Conservation (phyloP, 2,329 filamentous ascomycete genomes). For the Leptographium procerum region DNA sequence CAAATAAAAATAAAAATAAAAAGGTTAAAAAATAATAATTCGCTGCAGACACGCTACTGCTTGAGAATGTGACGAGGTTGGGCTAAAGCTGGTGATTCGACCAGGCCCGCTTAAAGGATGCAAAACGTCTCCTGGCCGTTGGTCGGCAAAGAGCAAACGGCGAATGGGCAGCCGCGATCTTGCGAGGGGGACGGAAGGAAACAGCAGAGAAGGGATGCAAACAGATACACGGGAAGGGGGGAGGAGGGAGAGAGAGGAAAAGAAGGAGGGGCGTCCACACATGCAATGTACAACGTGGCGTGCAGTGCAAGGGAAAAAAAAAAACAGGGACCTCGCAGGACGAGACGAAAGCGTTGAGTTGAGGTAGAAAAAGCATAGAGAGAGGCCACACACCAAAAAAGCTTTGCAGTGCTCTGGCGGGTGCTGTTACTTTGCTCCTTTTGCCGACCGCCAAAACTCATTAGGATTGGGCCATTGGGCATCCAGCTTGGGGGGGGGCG, state of each 20-base stretch:
- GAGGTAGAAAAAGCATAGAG: not conserved
- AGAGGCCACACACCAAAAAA: not conserved
- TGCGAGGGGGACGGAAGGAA: not conserved
- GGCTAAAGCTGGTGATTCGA: not conserved
- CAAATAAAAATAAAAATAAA: no score
- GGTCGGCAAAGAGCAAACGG: not conserved
- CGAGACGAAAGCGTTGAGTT: no score
- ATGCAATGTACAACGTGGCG: not conserved
- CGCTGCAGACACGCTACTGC: not conserved
- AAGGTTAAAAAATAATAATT: no score
- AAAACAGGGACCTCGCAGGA: not conserved
- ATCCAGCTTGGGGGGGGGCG: no score
- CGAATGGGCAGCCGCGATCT: not conserved
- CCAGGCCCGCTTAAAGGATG: not conserved
- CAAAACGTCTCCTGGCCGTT: not conserved
- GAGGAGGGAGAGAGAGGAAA: not conserved
- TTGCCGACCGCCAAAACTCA: not conserved
- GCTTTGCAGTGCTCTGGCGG: not conserved
- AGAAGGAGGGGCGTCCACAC: not conserved
- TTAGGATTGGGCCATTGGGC: not conserved
- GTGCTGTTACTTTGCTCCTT: no score
- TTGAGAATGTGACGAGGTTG: not conserved
- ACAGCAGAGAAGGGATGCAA: not conserved
- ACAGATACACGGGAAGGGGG: no score
- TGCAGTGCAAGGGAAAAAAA: not conserved